phyloP scores from a whole-genome alignment of 352 stramenopile species.

The Phytophthora multivora region DNA sequence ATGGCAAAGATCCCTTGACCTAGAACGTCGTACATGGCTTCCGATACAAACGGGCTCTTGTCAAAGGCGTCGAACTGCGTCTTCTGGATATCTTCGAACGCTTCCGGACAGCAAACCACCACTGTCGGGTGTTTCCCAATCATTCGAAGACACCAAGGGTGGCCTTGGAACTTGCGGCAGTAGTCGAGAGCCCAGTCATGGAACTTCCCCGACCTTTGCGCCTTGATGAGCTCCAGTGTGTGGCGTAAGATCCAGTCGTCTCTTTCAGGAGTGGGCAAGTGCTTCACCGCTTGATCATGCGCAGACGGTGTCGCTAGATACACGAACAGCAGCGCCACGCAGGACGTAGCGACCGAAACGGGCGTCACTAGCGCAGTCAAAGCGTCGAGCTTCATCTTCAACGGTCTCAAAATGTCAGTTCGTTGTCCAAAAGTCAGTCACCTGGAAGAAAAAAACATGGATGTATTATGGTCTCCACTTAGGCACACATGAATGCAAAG shows the following conservation, averaged over 20 bases:
- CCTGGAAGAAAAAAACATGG: constrained; percentile 16
- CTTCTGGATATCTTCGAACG: constrained; percentile 66
- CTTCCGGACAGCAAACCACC: constrained; percentile 49
- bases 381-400: constrained; percentile 24
- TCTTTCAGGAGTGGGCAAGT: constrained; percentile 39
- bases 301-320: constrained; percentile 35
- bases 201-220: constrained; percentile 44
- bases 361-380: constrained; percentile 15
- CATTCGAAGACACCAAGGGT: constrained; percentile 47
- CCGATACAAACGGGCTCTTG: constrained; percentile 54
- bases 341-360: constrained; percentile 21
- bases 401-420: neutral
- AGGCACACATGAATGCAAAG: too few species aligned
- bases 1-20: constrained; percentile 79
- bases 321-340: constrained; percentile 30
- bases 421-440: neutral
- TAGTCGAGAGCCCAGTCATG: constrained; percentile 63
- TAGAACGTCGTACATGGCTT: constrained; percentile 67
- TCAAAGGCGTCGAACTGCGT: constrained; percentile 79
- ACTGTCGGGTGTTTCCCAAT: constrained; percentile 44
- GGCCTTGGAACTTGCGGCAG: constrained; percentile 39
- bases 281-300: constrained; percentile 32
- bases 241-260: constrained; percentile 55
- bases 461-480: neutral
- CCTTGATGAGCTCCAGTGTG: constrained; percentile 51